phyloP scores from a whole-genome alignment of 139 green algal genomes.

The Eudorina sp. region DNA sequence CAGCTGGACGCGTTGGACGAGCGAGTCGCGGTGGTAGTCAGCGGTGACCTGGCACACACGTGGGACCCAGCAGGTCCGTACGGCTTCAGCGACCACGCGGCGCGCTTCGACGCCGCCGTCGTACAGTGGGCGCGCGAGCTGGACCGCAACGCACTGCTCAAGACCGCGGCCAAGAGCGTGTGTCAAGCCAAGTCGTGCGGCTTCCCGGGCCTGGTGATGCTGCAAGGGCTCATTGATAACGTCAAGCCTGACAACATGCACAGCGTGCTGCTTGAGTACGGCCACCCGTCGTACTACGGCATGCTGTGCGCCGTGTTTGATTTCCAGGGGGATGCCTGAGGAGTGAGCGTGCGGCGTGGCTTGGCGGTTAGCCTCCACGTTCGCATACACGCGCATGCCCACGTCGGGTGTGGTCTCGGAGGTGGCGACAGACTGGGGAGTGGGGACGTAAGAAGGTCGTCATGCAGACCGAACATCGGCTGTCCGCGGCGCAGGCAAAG shows the following conservation, averaged over 20 bases:
- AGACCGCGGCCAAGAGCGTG: constrained; percentile 3
- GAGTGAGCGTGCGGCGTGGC: too few relatives aligned
- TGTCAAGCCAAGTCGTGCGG: constrained; percentile 16
- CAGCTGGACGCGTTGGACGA: constrained; percentile 13
- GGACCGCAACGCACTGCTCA: constrained; percentile 37
- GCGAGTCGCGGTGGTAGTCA: constrained; percentile 39
- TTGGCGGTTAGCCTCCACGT: too few relatives aligned
- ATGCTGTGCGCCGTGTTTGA: constrained; percentile 34
- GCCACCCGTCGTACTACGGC: constrained; percentile 34
- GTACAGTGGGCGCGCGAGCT: constrained; percentile 12
- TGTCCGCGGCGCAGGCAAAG: too few relatives aligned
- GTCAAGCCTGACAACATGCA: constrained; percentile 46
- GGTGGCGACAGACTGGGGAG: too few relatives aligned
- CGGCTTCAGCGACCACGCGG: constrained; percentile 21
- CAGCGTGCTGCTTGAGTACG: constrained; percentile 34
- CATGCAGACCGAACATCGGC: too few relatives aligned
- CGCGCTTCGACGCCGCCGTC: background rate
- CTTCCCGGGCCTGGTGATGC: constrained; percentile 30
- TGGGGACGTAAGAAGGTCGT: too few relatives aligned
- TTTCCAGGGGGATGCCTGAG: constrained; percentile 39
- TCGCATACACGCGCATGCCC: too few relatives aligned
- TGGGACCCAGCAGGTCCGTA: constrained; percentile 20
- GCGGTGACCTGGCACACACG: constrained; percentile 44
- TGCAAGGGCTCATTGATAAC: constrained; percentile 25
- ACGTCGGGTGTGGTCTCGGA: too few relatives aligned